Conservation (phyloP, 2,329 filamentous ascomycete species). For the Fusarium foetens region DNA sequence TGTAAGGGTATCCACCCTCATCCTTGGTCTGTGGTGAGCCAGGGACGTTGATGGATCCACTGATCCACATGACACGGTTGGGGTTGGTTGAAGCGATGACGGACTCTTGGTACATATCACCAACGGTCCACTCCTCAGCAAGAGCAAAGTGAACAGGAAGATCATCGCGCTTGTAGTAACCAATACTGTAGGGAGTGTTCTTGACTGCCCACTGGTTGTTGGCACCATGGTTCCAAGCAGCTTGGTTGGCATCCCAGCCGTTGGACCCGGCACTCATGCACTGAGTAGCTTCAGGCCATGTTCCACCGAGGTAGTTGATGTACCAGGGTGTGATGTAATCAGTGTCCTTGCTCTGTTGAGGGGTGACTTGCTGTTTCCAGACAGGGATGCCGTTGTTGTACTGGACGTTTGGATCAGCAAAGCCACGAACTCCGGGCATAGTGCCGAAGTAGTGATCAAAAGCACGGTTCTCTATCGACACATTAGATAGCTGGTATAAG, state of each 20-base stretch:
- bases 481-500: not conserved
- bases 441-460: constrained; percentile 23
- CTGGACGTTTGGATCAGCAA: constrained; percentile 15
- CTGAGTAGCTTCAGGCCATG: constrained; percentile 61
- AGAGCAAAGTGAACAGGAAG: constrained; percentile 3
- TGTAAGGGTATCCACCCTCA: constrained; percentile 28
- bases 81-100: constrained; percentile 64
- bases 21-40: constrained; percentile 45
- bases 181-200: constrained; percentile 11
- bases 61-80: constrained; percentile 62
- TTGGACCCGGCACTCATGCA: constrained; percentile 64
- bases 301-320: constrained; percentile 64
- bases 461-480: not conserved
- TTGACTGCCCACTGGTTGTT: constrained; percentile 65
- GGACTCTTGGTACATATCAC: constrained; percentile 66
- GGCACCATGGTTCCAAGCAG: constrained; percentile 59
- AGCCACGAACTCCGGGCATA: constrained; percentile 16
- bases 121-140: constrained; percentile 14
- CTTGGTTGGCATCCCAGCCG: constrained; percentile 62
- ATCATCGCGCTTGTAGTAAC: constrained; percentile 1
- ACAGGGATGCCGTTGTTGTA: constrained; percentile 1
- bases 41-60: constrained; percentile 62
- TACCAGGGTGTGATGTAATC: constrained; percentile 54
- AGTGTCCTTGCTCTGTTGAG: not conserved
- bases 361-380: constrained; percentile 4